A percentile compares a stretch with the other conserved stretches of the same genome.
phyloP scores from a whole-genome alignment of 1,139 yeast species.

The Wickerhamomyces sp. region DNA sequence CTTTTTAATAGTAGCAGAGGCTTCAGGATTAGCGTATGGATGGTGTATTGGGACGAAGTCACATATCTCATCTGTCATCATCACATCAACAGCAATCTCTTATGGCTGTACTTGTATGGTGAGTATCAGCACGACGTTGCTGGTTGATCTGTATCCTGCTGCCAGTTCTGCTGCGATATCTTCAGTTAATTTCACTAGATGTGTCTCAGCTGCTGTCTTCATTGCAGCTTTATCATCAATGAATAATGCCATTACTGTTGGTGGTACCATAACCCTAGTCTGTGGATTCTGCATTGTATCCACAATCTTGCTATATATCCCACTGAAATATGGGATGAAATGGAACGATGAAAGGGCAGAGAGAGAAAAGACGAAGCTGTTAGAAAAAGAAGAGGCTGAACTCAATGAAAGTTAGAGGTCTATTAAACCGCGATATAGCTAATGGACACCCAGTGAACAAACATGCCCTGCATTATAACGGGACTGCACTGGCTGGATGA shows the following conservation, averaged over 20 bases:
- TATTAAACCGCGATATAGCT: too few species aligned
- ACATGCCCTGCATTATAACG: too few species aligned
- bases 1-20: slow-evolving; percentile 29
- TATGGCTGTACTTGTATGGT: slow-evolving; percentile 47
- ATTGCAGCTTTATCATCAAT: slow-evolving; percentile 57
- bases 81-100: slow-evolving; percentile 51
- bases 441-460: too few species aligned
- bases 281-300: slow-evolving; percentile 32
- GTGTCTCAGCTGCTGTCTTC: slow-evolving; percentile 56
- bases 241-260: slow-evolving; percentile 47
- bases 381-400: not conserved
- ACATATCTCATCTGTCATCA: slow-evolving; percentile 49
- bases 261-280: slow-evolving; percentile 61
- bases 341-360: slow-evolving; percentile 17
- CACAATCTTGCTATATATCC: slow-evolving; percentile 19
- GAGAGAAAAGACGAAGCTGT: slow-evolving; percentile 2
- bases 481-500: too few species aligned
- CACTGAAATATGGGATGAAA: slow-evolving; percentile 24
- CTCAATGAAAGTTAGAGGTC: not conserved
- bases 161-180: slow-evolving; percentile 60
- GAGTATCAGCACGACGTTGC: slow-evolving; percentile 46
- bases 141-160: slow-evolving; percentile 58
- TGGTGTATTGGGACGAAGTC: slow-evolving; percentile 58
- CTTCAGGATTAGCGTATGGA: slow-evolving; percentile 50
- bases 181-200: slow-evolving; percentile 54